These are phyloP conservation scores for Alloteropsis semialata DNA, from an alignment of 176 grass and related monocot genomes.

Conservation along the genomic window DNA sequence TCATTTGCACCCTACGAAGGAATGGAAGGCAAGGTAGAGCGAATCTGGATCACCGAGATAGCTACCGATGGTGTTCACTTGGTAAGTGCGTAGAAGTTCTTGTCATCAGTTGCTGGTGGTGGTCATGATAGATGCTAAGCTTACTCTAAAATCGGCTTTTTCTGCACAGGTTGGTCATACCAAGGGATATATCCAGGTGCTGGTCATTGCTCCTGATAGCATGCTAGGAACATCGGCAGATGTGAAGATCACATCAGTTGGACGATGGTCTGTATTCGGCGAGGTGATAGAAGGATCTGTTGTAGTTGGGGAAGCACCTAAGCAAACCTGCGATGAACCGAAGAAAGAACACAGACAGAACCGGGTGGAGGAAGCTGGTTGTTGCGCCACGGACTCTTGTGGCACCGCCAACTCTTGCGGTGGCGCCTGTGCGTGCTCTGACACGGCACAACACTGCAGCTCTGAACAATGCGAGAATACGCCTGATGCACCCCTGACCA, in stretches of 20 bases:
- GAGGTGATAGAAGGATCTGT: slow-evolving; percentile 54
- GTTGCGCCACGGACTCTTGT: slow-evolving; percentile 18
- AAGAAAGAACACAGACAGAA: not conserved
- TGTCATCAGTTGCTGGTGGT: not conserved
- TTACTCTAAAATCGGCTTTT: slow-evolving; percentile 21
- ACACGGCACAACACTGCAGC: slow-evolving; percentile 9
- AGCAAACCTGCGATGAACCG: slow-evolving; percentile 5
- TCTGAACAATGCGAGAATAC: not conserved
- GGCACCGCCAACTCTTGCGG: no score
- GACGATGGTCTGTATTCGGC: slow-evolving; percentile 91
- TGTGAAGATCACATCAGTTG: slow-evolving; percentile 77
- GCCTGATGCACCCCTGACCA: not conserved
- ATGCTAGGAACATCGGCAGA: slow-evolving; percentile 69
- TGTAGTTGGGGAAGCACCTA: slow-evolving; percentile 22
- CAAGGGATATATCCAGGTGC: slow-evolving; percentile 90
- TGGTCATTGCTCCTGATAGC: slow-evolving; percentile 79
- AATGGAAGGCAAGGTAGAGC: slow-evolving; percentile 71
- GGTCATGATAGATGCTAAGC: not conserved
- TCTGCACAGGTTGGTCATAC: slow-evolving; percentile 81
- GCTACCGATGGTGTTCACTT: slow-evolving; percentile 86
- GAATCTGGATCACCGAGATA: slow-evolving; percentile 89
- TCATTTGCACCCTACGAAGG: slow-evolving; percentile 87
- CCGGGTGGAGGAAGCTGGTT: slow-evolving; percentile 33
- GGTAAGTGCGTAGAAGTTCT: slow-evolving; percentile 35
- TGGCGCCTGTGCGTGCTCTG: slow-evolving; percentile 48